Percentiles rank a stretch among this genome's conserved stretches.
These are phyloP conservation scores for Coemansia sp. DNA, from an alignment of 192 early-diverging fungal genomes.

Conservation along the genomic window DNA sequence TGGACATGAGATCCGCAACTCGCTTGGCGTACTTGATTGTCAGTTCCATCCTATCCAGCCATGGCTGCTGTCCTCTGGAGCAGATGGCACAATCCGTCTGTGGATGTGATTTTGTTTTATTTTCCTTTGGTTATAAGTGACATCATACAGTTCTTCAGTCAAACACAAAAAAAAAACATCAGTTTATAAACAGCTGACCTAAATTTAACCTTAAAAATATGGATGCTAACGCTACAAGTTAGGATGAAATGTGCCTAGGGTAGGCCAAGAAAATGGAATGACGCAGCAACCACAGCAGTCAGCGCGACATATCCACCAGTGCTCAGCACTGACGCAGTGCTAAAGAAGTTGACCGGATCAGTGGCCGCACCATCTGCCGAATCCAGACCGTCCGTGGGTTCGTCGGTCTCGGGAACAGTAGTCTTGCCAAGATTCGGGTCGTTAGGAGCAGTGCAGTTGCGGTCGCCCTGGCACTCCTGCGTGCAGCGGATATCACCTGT, in stretches of 20 bases:
- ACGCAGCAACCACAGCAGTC: constrained; percentile 37
- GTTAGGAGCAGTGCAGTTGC: constrained; percentile 55
- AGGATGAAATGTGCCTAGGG: constrained; percentile 11
- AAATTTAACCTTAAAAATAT: neutral
- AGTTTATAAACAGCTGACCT: neutral
- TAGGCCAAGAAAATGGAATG: constrained; percentile 36
- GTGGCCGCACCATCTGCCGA: constrained; percentile 12
- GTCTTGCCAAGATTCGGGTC: constrained; percentile 53
- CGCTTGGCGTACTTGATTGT: constrained; percentile 75
- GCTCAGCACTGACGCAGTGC: constrained; percentile 34
- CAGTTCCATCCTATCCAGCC: constrained; percentile 97
- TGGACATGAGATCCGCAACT: constrained; percentile 71
- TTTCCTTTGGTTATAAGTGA: neutral
- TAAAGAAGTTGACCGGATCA: constrained; percentile 50
- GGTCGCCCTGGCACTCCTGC: constrained; percentile 54
- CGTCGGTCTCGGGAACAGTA: constrained; percentile 29
- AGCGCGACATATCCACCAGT: constrained; percentile 40
- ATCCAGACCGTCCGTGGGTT: constrained; percentile 44
- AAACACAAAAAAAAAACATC: neutral
- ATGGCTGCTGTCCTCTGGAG: constrained; percentile 92
- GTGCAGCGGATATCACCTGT: constrained; percentile 56
- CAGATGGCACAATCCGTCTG: constrained; percentile 84
- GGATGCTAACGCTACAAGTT: neutral
- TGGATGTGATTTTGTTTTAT: constrained; percentile 62
- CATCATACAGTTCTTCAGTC: neutral